Evolutionary conservation across 768 basidiomycete genomes (phyloP), one percentile per base, ranked within the genome.

Genomic region (Filobasidium wieringae): DNA sequence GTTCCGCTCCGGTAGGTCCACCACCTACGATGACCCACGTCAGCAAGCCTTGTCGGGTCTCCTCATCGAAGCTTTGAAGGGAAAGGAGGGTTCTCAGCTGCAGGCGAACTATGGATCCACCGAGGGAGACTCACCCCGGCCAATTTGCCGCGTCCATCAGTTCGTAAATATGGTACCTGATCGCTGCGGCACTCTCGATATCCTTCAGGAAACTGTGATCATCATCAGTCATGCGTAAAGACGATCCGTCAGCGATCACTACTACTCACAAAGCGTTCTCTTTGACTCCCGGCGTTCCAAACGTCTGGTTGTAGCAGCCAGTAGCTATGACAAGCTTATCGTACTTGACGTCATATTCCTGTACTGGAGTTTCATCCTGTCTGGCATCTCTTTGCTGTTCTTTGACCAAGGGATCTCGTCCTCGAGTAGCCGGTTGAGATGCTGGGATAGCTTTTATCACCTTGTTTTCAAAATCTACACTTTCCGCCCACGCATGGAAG

Each of bases 21-120:
- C 92, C 93, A 53, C 88, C 90, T 49, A 91, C 88, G 52, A 92
- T 81, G 61, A 87, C 88, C 68, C 92, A 95, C 62, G 87, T 84
- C 26, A 92, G 79, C 14, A 92, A 74, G 58, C 84, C 82, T 54
- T 82, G 76, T 49, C 86, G 81, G 63, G 90, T 82, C 32, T 79
- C 73, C 58, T 88, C 87, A 1, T 84, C 81, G 17, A 88, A 74
- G 1, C 79, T 82, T 0, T 87, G 88, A 62, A 87, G 84, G 63
- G 82, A 83, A 2, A 88, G 88, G 67, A 88, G 85, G n/a, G n/a
- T 66, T 90, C 88, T 59, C 92, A 87, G 29, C 58, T 37, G 36
- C 60, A 51, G 12, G 53, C 61, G 55, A 14, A 17, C 30, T 43
- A 19, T 39, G 57, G 34, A 12, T 33, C 29, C 11, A 15, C 55